Evolutionary conservation across 1,284 basidiomycete genomes (phyloP), one percentile per base, ranked within the genome.

Genomic region (Cutaneotrichosporon dermatis): DNA sequence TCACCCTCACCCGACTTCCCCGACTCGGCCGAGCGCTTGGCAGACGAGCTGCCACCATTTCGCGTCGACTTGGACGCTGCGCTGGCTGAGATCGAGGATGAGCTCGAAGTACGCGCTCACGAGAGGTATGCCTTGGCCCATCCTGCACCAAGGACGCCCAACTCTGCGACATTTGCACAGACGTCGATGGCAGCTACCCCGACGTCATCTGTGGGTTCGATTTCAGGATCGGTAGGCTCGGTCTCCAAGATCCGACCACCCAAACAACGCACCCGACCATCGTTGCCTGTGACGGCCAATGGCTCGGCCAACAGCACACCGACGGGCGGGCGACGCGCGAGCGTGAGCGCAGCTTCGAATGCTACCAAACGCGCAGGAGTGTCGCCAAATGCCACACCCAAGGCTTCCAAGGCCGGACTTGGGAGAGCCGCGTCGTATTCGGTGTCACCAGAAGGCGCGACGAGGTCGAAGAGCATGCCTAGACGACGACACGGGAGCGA

Each of bases 41-140:
- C 49, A 7, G 57, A 64, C 16, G 62, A 59, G 37, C 39, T 43
- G 7, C 62, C 62, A 2, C 62, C 62, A 2, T 64, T 64, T 37
- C 62, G 62, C 13, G 62, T 64, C 25, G 62, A 64, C 44, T 59
- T 64, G 36, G 62, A 64, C 37, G 59, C 62, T 1, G 59, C 62
- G 8, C 55, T 64, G 6, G 62, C 62, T 3, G 62, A 64, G 37
- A 61, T 64, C 12, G 62, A 64, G 36, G 62, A 64, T 35, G 62
- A 64, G 44, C 55, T 64, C n/a, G 62, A 64, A 42, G 52, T 51
- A 9, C 59, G 62, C 35, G 62, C 62, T 1, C 55, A 56, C 16
- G 57, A 59, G 45, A 39, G 60, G 41, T 64, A 60, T 37, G 57
- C 57, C 4, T 42, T 43, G 9, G 59, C 62, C 3, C 54, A 48